Evolutionary conservation across 1,284 basidiomycete species (phyloP), one percentile per base, ranked within the genome.

Genomic region (Boletus semigastroideus): DNA sequence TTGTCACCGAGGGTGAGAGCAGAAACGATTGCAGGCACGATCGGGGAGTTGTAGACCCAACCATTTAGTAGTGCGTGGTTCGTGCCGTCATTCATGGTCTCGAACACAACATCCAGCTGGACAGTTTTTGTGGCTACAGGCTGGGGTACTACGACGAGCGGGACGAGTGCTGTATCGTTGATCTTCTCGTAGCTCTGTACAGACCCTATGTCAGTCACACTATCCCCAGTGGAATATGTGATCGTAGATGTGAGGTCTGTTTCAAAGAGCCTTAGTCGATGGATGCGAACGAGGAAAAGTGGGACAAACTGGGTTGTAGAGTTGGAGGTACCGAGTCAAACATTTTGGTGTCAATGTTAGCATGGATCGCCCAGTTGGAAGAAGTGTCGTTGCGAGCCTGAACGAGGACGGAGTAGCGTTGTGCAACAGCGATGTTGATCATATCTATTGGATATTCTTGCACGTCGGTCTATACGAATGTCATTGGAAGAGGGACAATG

Each of bases 371-470:
- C 84, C 87, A 98, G 76, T 98, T 97, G 19, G 79, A 72, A 14
- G 75, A 74, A 0, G 90, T 88, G 61, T 94, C 90, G 69, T 94
- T 93, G 51, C 89, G 83, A 11, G 96, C 94, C 19, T 86, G 88
- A 45, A 98, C 91, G 43, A 98, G 83, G 46, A 98, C 75, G 0
- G 92, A 94, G 72, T 95, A 97, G n/a, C 95, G 84, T 70, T 98
- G 95, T 0, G 94, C 94, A 42, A 90, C 92, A 6, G 90, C 79
- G 52, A 97, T 57, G 39, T 83, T 79, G 47, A 98, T 62, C 31
- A 86, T 67, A 62, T 92, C 86, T 52, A 86, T 83, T 0, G 83
- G 77, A 49, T 76, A 87, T 55, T 86, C 85, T 63, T 89, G 77
- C 3, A 86, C 77, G 69, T 97, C 94, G 5, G 86, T 87, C 83